Percentiles rank a stretch among this genome's conserved stretches.
Evolutionary conservation across 2,329 filamentous ascomycete genomes (phyloP).

Genomic region (Monilinia fructicola): DNA sequence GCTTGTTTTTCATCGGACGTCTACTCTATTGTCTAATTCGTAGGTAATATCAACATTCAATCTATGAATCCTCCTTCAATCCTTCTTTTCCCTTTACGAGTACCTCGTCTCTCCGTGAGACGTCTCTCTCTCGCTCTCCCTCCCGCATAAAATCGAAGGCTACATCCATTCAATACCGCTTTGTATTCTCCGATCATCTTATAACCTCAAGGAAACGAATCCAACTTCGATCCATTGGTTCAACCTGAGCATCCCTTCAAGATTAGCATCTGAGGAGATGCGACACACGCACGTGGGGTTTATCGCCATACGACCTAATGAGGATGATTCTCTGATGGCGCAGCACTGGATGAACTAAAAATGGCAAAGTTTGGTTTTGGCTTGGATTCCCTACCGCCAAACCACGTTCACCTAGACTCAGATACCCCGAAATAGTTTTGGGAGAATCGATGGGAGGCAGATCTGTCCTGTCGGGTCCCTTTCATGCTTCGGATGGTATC

Average conservation of each 20-base stretch:
- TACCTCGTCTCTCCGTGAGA: background rate
- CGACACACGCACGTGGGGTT: slow-evolving; percentile 13
- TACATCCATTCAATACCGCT: slow-evolving; percentile 21
- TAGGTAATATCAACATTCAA: background rate
- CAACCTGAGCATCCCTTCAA: slow-evolving; percentile 4
- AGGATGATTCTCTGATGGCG: slow-evolving; percentile 8
- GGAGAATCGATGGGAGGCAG: background rate
- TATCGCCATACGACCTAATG: background rate
- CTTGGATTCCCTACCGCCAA: background rate
- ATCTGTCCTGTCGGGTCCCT: slow-evolving; percentile 14
- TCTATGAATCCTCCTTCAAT: background rate
- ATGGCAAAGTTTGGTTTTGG: slow-evolving; percentile 4
- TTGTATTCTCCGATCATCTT: slow-evolving; percentile 12
- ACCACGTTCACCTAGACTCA: slow-evolving; percentile 4
- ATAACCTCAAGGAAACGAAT: slow-evolving; percentile 5
- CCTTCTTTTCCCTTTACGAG: slow-evolving; percentile 1
- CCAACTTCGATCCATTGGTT: background rate
- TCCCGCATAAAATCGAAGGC: slow-evolving; percentile 4
- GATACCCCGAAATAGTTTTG: slow-evolving; percentile 9
- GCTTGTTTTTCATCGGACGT: background rate
- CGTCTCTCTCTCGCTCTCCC: slow-evolving; percentile 16
- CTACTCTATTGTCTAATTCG: background rate
- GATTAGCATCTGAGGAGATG: slow-evolving; percentile 3
- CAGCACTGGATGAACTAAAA: slow-evolving; percentile 11
- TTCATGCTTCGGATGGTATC: background rate